Base-by-base conservation (phyloP, 148 eudicot genomes). In the Bassia scoparia region DNA sequence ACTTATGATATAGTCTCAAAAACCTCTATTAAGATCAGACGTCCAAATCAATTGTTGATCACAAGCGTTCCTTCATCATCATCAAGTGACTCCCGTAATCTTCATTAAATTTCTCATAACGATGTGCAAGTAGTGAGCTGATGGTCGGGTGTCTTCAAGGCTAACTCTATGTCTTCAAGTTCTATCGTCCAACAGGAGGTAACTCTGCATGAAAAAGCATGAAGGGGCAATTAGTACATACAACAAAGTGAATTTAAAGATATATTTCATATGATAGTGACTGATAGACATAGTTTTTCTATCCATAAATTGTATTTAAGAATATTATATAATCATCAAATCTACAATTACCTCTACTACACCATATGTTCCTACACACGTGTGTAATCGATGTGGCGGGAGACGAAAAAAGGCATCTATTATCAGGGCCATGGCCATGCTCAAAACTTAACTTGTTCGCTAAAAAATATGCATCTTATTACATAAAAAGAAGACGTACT, bases 81-180 rank as follows among this genome's bases (percentile, higher is more conserved):
- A 94, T 82, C 66, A 89, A 74, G 55, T 95, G 98, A 78, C 98
- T 95, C 35, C 98, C 98, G 62, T 95, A 95, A 76, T 95, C 97
- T 7, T 79, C 82, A 33, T 95, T 94, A 58, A 94, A 95, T 82
- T 89, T 91, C 52, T 91, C 90, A 59, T 95, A 95, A 33, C 98
- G 93, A 72, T 82, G 93, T 60, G 97, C 93, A 68, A 78, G 85
- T 48, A 95, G 82, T 95, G 97, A 34, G 96, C 98, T 24, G 98
- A 95, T 61, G 98, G 97, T 73, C 97, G 82, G 5, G 98, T 95
- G 83, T 95, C 85, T 69, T 91, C 83, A 95, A 70, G 48, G 98
- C 97, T 59, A 81, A 69, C 78, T 88, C 96, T 46, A 95, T 86
- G 74, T 95, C 97, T 76, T 73, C 85, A 29, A 75, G 77, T 24